phyloP scores from a whole-genome alignment of 768 basidiomycete genomes.

The Mycena epipterygia region DNA sequence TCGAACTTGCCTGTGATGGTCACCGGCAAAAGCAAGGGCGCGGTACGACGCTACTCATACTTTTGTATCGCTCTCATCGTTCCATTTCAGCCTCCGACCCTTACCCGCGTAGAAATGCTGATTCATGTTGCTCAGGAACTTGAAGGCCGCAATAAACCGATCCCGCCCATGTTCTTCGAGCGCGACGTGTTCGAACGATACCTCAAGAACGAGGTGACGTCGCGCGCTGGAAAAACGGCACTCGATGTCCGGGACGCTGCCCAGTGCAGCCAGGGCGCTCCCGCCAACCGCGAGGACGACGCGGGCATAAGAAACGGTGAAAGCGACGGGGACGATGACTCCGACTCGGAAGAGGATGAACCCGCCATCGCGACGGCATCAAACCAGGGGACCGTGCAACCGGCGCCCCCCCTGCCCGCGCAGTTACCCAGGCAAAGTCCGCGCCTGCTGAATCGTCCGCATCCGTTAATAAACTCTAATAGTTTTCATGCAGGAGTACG shows the following conservation, averaged over 20 bases:
- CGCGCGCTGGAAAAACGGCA: neutral
- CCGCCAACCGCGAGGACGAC: neutral
- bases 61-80: neutral
- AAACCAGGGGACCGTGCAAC: too few species aligned
- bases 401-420: neutral
- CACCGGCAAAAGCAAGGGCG: constrained; percentile 1
- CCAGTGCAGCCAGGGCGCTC: neutral
- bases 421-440: neutral
- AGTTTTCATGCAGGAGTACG: neutral
- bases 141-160: neutral
- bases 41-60: neutral
- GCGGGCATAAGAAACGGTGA: neutral
- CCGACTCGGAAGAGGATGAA: neutral
- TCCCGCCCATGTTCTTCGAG: neutral
- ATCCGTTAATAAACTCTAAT: neutral
- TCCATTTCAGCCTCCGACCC: neutral
- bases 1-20: constrained; percentile 9
- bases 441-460: neutral
- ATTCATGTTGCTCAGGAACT: neutral
- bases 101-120: neutral
- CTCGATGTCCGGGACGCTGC: neutral
- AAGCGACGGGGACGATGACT: neutral
- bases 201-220: constrained; percentile 2
- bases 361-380: too few species aligned
- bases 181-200: neutral